Evolutionary conservation across 2,329 filamentous ascomycete genomes (phyloP).

Genomic region (Apiospora kogelbergensis): DNA sequence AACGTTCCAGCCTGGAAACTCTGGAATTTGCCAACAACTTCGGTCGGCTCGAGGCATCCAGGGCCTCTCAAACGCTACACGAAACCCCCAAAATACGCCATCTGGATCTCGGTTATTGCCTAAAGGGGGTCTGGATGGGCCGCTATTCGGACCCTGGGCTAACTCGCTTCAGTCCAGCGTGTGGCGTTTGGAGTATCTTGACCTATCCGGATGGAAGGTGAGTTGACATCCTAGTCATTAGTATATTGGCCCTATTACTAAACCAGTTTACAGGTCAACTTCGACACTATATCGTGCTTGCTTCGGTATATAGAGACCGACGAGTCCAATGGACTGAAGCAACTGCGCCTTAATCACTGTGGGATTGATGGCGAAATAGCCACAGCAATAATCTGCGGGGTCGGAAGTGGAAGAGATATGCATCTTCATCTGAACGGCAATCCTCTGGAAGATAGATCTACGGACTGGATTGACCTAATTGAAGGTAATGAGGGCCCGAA

Average conservation of each 20-base stretch:
- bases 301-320: conserved; percentile 44
- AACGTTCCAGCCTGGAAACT: conserved; percentile 44
- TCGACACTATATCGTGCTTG: conserved; percentile 47
- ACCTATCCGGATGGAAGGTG: conserved; percentile 56
- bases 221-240: conserved; percentile 15
- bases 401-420: conserved; percentile 48
- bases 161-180: conserved; percentile 32
- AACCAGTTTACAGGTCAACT: conserved; percentile 40
- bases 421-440: conserved; percentile 52
- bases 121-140: conserved; percentile 43
- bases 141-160: conserved; percentile 46
- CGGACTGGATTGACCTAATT: conserved; percentile 49
- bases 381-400: conserved; percentile 49
- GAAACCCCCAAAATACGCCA: conserved; percentile 44
- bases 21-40: conserved; percentile 55
- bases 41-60: conserved; percentile 49
- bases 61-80: conserved; percentile 43
- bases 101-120: conserved; percentile 51
- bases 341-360: conserved; percentile 51
- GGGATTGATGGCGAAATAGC: conserved; percentile 51
- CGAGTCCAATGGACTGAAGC: conserved; percentile 41
- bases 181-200: conserved; percentile 52
- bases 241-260: background rate
- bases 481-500: conserved; percentile 47
- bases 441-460: conserved; percentile 52